Evolutionary conservation across 768 basidiomycete genomes (phyloP), one percentile per base, ranked within the genome.

Genomic region (Pleurotus tuoliensis): DNA sequence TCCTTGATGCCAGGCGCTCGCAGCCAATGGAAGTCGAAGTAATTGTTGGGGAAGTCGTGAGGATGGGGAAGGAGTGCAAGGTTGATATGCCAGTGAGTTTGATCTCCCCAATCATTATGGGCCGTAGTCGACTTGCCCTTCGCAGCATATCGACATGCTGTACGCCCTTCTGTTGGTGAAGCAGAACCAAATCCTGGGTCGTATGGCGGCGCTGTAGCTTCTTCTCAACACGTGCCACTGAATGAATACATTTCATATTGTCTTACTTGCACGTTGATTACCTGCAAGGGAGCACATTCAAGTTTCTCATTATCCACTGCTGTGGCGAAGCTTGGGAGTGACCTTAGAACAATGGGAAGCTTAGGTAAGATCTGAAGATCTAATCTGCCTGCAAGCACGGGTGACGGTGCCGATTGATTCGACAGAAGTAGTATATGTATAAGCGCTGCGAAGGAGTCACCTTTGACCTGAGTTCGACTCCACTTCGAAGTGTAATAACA

Each of bases 1-100:
- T 86, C 34, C 71, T 86, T 4, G 86, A 87, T 63, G 71, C 72
- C 18, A 72, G 80, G 62, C 76, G 71, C 47, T 79, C 77, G 2
- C 73, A 72, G 53, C 84, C 87, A 39, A 79, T 87, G 58, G 87
- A 88, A 69, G 79, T 88, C 1, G 86, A 88, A 64, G 83, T 79
- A 11, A 83, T 88, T 41, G 57, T 87, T 3, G 86, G 87, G 0
- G 79, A 84, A 58, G 78, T 86, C 2, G 80, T 86, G 18, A 67
- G 81, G 43, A 71, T 82, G 70, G 84, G 79, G 0, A 73, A 69
- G 61, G 69, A 73, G 47, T 63, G 66, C 20, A 69, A 71, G 7
- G 74, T 85, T 3, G 65, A 73, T 11, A 66, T 82, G 37, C 83
- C 83, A 27, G 84, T 84, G 62, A 69, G 80, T 67, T 5, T n/a